Percentiles rank a stretch among this genome's conserved stretches.
These are phyloP conservation scores for Chrysochromulina tobinii DNA, from an alignment of 78 protist species.

Conservation along the genomic window DNA sequence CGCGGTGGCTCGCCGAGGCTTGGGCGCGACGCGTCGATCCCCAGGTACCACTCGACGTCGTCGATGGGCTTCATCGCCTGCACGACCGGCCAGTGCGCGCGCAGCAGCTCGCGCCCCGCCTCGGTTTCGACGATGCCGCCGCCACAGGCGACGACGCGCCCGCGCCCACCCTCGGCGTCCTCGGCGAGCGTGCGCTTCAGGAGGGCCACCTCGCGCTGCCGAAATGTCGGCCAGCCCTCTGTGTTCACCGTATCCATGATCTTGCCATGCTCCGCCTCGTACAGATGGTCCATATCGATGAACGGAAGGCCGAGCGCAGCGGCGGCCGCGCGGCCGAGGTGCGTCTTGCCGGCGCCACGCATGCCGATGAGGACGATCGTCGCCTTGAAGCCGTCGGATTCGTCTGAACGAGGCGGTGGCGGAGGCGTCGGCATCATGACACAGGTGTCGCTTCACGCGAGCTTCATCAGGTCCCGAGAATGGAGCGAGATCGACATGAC, in stretches of 20 bases:
- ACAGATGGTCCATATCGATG: neutral
- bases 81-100: neutral
- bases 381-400: no score
- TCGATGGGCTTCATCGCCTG: constrained; percentile 38
- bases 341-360: constrained; percentile 31
- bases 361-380: constrained; percentile 3
- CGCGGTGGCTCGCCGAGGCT: neutral
- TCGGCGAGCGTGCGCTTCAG: neutral
- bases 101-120: constrained; percentile 15
- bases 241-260: neutral
- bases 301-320: neutral
- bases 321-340: neutral
- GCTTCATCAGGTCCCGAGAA: no score
- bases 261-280: neutral
- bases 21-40: constrained; percentile 30
- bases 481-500: no score
- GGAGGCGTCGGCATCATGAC: no score
- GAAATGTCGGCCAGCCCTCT: neutral
- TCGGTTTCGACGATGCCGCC: constrained; percentile 69
- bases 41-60: constrained; percentile 36
- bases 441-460: no score
- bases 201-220: neutral
- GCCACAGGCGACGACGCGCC: constrained; percentile 49
- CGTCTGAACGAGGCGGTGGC: no score
- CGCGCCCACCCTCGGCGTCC: neutral